A percentile compares a stretch with the other conserved stretches of the same genome.
These are phyloP conservation scores for Coffea humblotiana DNA, from an alignment of 305 asterid species.

Conservation along the genomic window DNA sequence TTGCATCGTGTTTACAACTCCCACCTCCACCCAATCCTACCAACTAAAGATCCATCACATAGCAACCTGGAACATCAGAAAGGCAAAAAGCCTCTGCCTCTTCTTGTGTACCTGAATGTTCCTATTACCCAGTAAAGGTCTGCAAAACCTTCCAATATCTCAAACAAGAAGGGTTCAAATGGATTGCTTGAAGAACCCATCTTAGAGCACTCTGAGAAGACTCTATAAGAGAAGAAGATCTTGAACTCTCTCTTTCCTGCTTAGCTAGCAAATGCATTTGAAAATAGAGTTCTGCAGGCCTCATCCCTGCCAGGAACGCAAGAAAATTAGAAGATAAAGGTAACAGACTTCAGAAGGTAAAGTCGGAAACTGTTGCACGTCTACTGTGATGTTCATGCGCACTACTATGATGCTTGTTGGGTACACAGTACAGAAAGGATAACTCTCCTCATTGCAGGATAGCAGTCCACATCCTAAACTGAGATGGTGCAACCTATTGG, in stretches of 20 bases:
- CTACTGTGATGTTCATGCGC: not conserved
- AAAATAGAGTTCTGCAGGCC: slow-evolving; percentile 80
- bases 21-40: not conserved
- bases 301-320: slow-evolving; percentile 51
- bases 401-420: not conserved
- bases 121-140: slow-evolving; percentile 13
- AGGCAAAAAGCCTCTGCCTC: not conserved
- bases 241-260: slow-evolving; percentile 31
- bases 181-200: slow-evolving; percentile 78
- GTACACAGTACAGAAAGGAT: not conserved
- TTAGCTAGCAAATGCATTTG: slow-evolving; percentile 77
- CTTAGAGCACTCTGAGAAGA: slow-evolving; percentile 35
- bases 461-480: not conserved
- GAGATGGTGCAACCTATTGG: not conserved
- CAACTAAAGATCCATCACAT: not conserved
- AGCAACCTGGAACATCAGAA: not conserved
- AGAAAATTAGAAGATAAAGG: not conserved
- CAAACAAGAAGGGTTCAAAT: slow-evolving; percentile 74
- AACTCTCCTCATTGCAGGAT: not conserved
- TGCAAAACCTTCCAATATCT: slow-evolving; percentile 83
- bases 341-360: not conserved
- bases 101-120: not conserved
- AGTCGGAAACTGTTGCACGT: not conserved
- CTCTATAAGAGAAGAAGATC: slow-evolving; percentile 25
- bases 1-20: not conserved